Evolutionary conservation across 2,329 filamentous ascomycete species (phyloP), one percentile per base, ranked within the genome.

Genomic region (Sclerotinia subarctica): DNA sequence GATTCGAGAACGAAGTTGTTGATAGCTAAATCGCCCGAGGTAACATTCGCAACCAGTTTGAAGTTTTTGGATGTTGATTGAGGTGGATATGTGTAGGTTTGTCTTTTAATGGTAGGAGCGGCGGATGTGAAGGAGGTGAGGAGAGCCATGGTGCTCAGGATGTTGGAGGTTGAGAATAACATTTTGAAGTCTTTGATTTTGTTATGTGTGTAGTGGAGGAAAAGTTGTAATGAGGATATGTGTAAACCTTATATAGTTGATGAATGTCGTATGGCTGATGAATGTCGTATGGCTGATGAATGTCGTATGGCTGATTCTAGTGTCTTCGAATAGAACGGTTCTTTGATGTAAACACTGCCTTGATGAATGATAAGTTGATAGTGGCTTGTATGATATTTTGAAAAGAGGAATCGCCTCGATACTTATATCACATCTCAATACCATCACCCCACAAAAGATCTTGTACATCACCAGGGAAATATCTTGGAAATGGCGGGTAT

Each of bases 11-110:
- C 77, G 69, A 74, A 78, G 73, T 78, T 75, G 47, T 84, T 76
- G 70, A 84, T 78, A 0, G 81, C 76, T 0, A 79, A 77, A 7
- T 72, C 72, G 19, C 67, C 67, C 0, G 76, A 77, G 11, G 80
- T 81, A 51, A 84, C 80, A 69, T 83, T 82, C 73, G 81, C 79
- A 26, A 82, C 76, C 38, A 84, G 78, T 49, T 75, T 77, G 76
- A 83, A 83, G 65, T 64, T 64, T 7, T 46, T 46, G 21, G 68
- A 68, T 19, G 29, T 56, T 10, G 68, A 59, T 2, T 60, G 68
- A n/a, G 70, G 70, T 26, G 73, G 71, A 19, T 69, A 71, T 19
- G 63, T 29, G 15, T 69, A 66, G 24, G 67, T 56, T 67, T 69
- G 57, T 58, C 56, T 42, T 17, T 42, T 66, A 10, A 68, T 46